Percentiles rank a stretch among this genome's conserved stretches.
These are phyloP conservation scores for Hortaea sp. DNA, from an alignment of 2,329 filamentous ascomycete genomes.

Conservation along the genomic window DNA sequence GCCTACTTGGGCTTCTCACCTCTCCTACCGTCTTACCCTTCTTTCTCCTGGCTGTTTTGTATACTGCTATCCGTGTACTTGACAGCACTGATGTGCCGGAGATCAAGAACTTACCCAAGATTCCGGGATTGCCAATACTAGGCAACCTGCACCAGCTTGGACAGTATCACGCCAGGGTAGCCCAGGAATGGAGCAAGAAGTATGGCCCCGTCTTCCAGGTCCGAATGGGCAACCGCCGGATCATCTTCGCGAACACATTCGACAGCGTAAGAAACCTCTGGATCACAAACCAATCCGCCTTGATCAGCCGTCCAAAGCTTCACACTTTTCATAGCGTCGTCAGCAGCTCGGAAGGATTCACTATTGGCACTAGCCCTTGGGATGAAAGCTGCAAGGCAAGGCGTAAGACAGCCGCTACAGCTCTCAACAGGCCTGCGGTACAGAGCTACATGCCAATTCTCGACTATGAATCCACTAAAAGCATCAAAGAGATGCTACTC, in stretches of 20 bases:
- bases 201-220: constrained; percentile 42
- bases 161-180: constrained; percentile 37
- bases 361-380: constrained; percentile 76
- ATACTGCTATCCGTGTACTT: constrained; percentile 31
- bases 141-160: constrained; percentile 38
- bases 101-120: constrained; percentile 39
- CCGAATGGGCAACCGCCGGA: constrained; percentile 57
- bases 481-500: constrained; percentile 60
- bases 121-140: constrained; percentile 38
- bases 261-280: constrained; percentile 64
- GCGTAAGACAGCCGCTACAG: constrained; percentile 68
- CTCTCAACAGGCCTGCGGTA: constrained; percentile 64
- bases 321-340: constrained; percentile 77
- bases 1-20: constrained; percentile 20
- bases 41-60: constrained; percentile 30
- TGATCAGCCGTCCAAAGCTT: constrained; percentile 67
- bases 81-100: constrained; percentile 39
- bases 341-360: constrained; percentile 67
- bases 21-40: constrained; percentile 33
- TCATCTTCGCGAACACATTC: constrained; percentile 71
- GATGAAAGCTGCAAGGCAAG: constrained; percentile 69
- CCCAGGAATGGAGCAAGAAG: constrained; percentile 37
- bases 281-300: constrained; percentile 67
- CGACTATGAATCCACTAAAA: constrained; percentile 62
- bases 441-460: constrained; percentile 76